Evolutionary conservation across 2,329 filamentous ascomycete genomes (phyloP).

Genomic region (Emmonsiellopsis sp.): DNA sequence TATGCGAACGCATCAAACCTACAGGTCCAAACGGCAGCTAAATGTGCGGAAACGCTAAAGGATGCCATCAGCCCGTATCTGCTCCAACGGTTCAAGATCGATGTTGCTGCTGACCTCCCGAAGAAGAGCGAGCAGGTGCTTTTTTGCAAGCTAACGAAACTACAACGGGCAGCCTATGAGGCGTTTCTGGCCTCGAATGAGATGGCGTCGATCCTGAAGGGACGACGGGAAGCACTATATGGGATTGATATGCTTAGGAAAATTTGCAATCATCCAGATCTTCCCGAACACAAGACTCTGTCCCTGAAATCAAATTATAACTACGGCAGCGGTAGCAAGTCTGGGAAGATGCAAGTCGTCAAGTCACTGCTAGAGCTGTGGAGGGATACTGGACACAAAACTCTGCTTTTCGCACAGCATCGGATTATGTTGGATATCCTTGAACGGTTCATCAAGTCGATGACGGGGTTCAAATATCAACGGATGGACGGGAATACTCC

Average conservation of each 20-base stretch:
- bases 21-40: constrained; percentile 87
- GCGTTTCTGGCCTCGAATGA: constrained; percentile 74
- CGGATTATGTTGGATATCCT: constrained; percentile 93
- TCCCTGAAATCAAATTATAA: constrained; percentile 56
- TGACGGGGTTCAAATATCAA: constrained; percentile 65
- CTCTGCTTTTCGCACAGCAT: constrained; percentile 84
- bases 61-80: constrained; percentile 90
- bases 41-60: constrained; percentile 87
- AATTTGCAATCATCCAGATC: constrained; percentile 94
- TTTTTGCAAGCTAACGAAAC: constrained; percentile 81
- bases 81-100: constrained; percentile 82
- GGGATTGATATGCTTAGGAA: constrained; percentile 90
- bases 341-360: constrained; percentile 93
- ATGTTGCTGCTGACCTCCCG: constrained; percentile 86
- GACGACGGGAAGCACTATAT: constrained; percentile 69
- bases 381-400: constrained; percentile 90
- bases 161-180: constrained; percentile 73
- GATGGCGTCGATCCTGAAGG: constrained; percentile 70
- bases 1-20: constrained; percentile 93
- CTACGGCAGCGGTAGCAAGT: constrained; percentile 70
- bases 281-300: constrained; percentile 58
- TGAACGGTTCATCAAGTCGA: constrained; percentile 63
- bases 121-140: constrained; percentile 95
- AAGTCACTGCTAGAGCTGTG: constrained; percentile 80
- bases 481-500: constrained; percentile 92